Percentiles rank a stretch among this genome's conserved stretches.
phyloP scores from a whole-genome alignment of 2,329 filamentous ascomycete species.

The Scedosporium aurantiacum region DNA sequence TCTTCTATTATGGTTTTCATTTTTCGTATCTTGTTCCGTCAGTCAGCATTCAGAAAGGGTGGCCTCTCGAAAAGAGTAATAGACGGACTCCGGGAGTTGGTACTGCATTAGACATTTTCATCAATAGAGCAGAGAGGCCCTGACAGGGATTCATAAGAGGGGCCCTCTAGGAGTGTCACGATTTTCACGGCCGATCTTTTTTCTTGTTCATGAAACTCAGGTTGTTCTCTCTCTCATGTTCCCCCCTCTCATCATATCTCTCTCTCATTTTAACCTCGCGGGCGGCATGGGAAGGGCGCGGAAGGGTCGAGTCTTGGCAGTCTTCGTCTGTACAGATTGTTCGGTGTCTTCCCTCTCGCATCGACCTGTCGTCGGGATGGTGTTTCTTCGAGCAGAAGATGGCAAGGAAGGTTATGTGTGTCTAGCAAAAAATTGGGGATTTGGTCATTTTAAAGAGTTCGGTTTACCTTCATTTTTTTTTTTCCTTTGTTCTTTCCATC shows the following conservation, averaged over 20 bases:
- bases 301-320: neutral
- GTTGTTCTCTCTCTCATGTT: neutral
- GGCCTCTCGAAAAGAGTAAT: constrained; percentile 11
- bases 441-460: neutral
- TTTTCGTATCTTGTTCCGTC: constrained; percentile 6
- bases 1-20: constrained; percentile 7
- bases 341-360: neutral
- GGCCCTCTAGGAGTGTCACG: constrained; percentile 6
- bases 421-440: neutral
- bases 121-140: constrained; percentile 7
- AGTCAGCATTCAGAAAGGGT: constrained; percentile 13
- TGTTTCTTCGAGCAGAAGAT: neutral
- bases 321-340: too few species aligned
- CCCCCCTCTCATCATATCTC: neutral
- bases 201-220: neutral
- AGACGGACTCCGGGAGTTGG: constrained; percentile 16
- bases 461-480: neutral
- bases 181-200: constrained; percentile 7
- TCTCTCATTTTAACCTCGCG: neutral
- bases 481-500: neutral
- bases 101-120: constrained; percentile 17
- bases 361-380: neutral
- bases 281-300: neutral
- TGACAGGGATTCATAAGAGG: constrained; percentile 5
- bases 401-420: neutral